Base-by-base conservation (phyloP, 257 asterid species). In the Linaria vulgaris region DNA sequence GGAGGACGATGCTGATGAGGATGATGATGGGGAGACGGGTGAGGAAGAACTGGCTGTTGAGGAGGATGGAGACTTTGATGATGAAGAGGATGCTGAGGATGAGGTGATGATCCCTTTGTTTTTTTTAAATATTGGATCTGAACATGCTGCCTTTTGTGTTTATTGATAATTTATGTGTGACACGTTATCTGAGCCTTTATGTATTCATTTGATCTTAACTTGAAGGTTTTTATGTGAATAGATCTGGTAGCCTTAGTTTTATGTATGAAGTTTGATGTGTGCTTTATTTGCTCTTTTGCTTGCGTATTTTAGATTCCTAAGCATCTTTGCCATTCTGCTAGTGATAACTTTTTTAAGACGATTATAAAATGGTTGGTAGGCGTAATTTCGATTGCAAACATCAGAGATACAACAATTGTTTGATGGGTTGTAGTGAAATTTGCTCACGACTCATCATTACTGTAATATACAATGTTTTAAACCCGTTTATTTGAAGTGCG, bases 11-110 rank as follows among this genome's bases (percentile, higher is more conserved):
- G 86, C 73, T 1, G 96, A 86, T 48, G 98, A 82, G 70, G 90
- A 84, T 57, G 98, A 89, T 68, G 79, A 78, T 48, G 99, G 97
- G 37, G 97, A 89, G 81, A 87, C 90, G 0, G 99, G 96, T 7
- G 96, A 85, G 72, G 97, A 87, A 59, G 95, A 80, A 58, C 91
- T 55, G 67, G 95, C 79, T 16, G 78, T 79, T 16, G 98, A 77
- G 74, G 95, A 79, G 70, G 87, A 72, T 51, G 91, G 76, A 1
- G 92, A 78, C 15, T 84, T 74, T 66, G 90, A 82, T 45, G 96
- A 87, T 48, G 97, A 86, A 30, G 97, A 88, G 37, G 95, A 85
- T 21, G 83, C 80, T 14, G 91, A 87, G 37, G 91, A 90, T 76
- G 97, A 85, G 95, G 95, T 91, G 75, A 73, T 15, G 50, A 45